phyloP scores from a whole-genome alignment of 768 basidiomycete species.

The Cystofilobasidium bisporidii region DNA sequence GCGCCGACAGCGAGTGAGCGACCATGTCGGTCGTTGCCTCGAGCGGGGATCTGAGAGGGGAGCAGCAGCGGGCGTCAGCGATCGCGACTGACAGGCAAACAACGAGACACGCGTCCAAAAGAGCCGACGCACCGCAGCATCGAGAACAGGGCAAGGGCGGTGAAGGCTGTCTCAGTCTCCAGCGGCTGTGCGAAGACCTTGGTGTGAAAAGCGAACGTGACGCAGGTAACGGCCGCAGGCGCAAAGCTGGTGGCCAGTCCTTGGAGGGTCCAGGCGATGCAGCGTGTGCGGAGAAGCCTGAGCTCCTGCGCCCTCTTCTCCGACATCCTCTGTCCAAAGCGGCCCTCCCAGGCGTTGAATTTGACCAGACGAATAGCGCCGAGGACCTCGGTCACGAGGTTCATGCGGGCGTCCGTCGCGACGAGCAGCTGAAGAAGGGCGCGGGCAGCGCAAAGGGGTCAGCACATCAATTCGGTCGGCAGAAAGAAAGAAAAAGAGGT shows the following conservation, averaged over 20 bases:
- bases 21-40: conserved; percentile 34
- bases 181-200: conserved; percentile 39
- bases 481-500: too few relatives aligned
- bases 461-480: too few relatives aligned
- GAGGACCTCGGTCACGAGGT: conserved; percentile 43
- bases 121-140: conserved; percentile 35
- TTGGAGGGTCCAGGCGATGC: conserved; percentile 33
- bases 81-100: too few relatives aligned
- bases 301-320: conserved; percentile 39
- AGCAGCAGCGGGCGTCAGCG: too few relatives aligned
- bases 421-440: conserved; percentile 33
- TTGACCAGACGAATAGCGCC: conserved; percentile 41
- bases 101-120: too few relatives aligned
- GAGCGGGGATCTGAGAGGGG: conserved; percentile 33
- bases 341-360: conserved; percentile 37
- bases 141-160: conserved; percentile 43
- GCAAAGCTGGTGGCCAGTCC: conserved; percentile 25
- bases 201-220: conserved; percentile 34
- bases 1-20: conserved; percentile 35
- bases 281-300: conserved; percentile 34
- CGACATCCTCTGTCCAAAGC: conserved; percentile 41
- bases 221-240: conserved; percentile 32
- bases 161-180: conserved; percentile 42
- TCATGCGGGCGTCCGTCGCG: conserved; percentile 42
- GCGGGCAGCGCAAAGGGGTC: not conserved